Evolutionary conservation across 495 filamentous ascomycete species (phyloP), one percentile per base, ranked within the genome.

Genomic region (Neurospora africana): DNA sequence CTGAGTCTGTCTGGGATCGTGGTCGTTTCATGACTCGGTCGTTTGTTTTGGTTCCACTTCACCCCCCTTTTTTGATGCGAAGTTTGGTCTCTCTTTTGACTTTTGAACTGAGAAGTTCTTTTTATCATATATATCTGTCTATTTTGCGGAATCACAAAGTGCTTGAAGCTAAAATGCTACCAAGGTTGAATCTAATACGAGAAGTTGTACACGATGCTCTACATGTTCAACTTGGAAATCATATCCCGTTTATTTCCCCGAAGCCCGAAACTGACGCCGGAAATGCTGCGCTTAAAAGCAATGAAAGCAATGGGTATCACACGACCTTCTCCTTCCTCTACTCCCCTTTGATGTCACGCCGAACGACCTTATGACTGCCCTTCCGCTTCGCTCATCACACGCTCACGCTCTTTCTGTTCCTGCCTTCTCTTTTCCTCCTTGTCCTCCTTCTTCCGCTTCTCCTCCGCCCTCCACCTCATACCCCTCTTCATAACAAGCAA

Each of bases 401-500:
- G 0, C 38, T 30, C 38, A 27, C 36, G 43, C 39, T 40, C 23
- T 8, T 21, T 70, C 38, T 43, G 37, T 21, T 71, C 43, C 53
- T 65, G 53, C 53, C 3, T 17, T 47, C 8, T 27, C 19, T 17
- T n/a, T 43, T 65, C 23, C 30, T 65, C 43, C 38, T 39, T 68
- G 1, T 15, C 41, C 19, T 33, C 41, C 30, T 69, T 58, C 65
- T 36, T 43, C 69, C 27, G 44, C 69, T 41, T 74, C 43, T 71
- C 53, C 65, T 76, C 77, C 6, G 58, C 67, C 68, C 81, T 70
- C 85, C 85, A 86, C 27, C 71, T 68, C 3, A 84, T 73, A 1
- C 85, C 85, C 30, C 78, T 74, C 36, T 38, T 75, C 75, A 85
- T 77, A 4, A 85, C 74, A 5, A 81, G 69, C 71, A 85, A 80